Evolutionary conservation across 2,329 filamentous ascomycete genomes (phyloP), one percentile per base, ranked within the genome.

Genomic region (Sporothrix humicola): DNA sequence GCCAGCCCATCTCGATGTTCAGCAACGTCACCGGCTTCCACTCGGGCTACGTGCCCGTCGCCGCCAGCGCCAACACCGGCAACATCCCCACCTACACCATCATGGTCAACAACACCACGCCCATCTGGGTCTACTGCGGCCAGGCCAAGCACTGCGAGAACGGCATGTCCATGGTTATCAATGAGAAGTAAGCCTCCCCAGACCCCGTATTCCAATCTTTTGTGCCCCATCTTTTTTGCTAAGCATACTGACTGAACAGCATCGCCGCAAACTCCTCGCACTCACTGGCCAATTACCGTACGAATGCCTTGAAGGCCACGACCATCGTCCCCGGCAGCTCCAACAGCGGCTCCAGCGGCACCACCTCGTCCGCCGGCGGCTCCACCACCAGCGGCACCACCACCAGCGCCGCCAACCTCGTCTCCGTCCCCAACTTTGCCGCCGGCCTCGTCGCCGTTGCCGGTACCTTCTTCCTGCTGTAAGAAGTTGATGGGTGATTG

Each of bases 101-200:
- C 78, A 86, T 86, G 80, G 84, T 96, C 81, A 91, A 90, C 79
- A 85, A 89, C 81, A 88, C 86, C 61, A 91, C 87, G 72, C 93
- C 93, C 44, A 85, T 95, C 76, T 96, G 93, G 92, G 83, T 93
- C 76, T 95, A 92, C 86, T 95, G 93, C 83, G 90, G 89, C 44
- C 91, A 94, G 81, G 89, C 81, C 63, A 88, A 86, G 79, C 93
- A 96, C 83, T 96, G 93, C 82, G 88, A 94, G 81, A 83, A 80
- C 66, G 92, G 92, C 75, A 94, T 94, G 91, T 86, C 87, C 73
- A 91, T 93, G 84, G 91, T 93, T 46, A 90, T 94, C 80, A 94
- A 95, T 82, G 89, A 89, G 83, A 86, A 91, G 90, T 92, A 82
- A 82, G 90, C 82, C 26, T 5, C 56, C 37, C 17, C 13, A 6